Conservation (phyloP, 257 asterid genomes). For the Solanum verrucosum region DNA sequence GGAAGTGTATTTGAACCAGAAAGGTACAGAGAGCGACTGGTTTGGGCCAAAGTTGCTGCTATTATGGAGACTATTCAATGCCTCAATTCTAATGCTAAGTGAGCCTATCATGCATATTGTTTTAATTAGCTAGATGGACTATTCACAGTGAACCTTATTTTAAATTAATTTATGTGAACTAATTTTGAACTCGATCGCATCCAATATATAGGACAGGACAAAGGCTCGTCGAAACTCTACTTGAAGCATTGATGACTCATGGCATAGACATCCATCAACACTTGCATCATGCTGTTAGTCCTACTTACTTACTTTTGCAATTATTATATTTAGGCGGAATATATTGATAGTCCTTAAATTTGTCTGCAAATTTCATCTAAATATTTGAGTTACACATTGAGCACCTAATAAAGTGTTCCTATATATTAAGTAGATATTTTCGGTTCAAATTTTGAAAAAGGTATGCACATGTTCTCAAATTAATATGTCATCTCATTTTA, state of each 20-base stretch:
- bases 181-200: neutral
- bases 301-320: neutral
- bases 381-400: neutral
- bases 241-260: conserved; percentile 34
- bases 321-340: neutral
- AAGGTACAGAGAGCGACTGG: conserved; percentile 38
- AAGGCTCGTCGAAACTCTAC: conserved; percentile 24
- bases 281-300: conserved; percentile 38
- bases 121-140: neutral
- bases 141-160: neutral
- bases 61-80: conserved; percentile 26
- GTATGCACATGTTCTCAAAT: neutral
- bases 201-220: conserved; percentile 5
- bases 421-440: neutral
- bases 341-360: neutral
- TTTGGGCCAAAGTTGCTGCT: conserved; percentile 65
- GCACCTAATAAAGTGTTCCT: neutral
- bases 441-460: neutral
- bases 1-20: conserved; percentile 57
- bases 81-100: neutral
- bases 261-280: conserved; percentile 45
- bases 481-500: neutral
- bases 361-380: neutral
- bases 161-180: neutral
- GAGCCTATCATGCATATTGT: neutral